A percentile compares a stretch with the other conserved stretches of the same genome.
These are phyloP conservation scores for Mycena kentingensis DNA, from an alignment of 768 basidiomycete species.

Conservation along the genomic window DNA sequence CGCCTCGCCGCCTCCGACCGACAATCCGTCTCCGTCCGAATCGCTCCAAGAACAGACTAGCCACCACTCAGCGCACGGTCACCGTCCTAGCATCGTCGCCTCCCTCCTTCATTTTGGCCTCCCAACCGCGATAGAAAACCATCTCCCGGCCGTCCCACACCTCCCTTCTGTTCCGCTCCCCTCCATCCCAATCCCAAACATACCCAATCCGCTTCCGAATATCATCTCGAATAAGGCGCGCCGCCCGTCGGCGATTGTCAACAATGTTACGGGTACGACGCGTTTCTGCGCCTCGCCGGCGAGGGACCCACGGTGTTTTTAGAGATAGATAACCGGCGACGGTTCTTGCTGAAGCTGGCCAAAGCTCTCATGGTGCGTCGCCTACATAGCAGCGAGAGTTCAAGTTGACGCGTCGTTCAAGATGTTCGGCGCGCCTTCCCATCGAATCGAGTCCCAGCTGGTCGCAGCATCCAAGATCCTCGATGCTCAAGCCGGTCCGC, in stretches of 20 bases:
- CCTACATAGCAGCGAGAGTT: too few species aligned
- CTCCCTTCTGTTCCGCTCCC: conserved; percentile 11
- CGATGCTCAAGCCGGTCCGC: conserved; percentile 65
- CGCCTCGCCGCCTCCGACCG: not conserved
- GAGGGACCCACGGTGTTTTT: not conserved
- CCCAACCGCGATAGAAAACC: conserved; percentile 12
- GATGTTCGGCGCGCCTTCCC: conserved; percentile 94
- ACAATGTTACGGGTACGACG: conserved; percentile 33
- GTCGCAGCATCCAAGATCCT: conserved; percentile 77
- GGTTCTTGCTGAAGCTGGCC: conserved; percentile 84
- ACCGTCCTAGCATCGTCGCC: conserved; percentile 9
- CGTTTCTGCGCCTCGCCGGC: not conserved
- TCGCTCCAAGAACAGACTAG: conserved; percentile 6
- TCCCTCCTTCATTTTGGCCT: conserved; percentile 21
- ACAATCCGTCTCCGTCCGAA: not conserved
- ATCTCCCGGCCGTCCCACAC: not conserved
- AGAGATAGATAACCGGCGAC: conserved; percentile 54
- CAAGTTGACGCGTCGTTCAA: too few species aligned
- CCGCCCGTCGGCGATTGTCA: conserved; percentile 38
- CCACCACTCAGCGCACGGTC: too few species aligned
- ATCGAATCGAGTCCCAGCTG: conserved; percentile 89
- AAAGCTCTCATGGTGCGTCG: conserved; percentile 86
- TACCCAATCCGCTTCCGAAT: too few species aligned
- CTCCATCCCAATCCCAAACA: not conserved
- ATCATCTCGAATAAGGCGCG: conserved; percentile 15